These are phyloP conservation scores for Yueomyces sp. DNA, from an alignment of 805 yeast genomes.

Conservation along the genomic window DNA sequence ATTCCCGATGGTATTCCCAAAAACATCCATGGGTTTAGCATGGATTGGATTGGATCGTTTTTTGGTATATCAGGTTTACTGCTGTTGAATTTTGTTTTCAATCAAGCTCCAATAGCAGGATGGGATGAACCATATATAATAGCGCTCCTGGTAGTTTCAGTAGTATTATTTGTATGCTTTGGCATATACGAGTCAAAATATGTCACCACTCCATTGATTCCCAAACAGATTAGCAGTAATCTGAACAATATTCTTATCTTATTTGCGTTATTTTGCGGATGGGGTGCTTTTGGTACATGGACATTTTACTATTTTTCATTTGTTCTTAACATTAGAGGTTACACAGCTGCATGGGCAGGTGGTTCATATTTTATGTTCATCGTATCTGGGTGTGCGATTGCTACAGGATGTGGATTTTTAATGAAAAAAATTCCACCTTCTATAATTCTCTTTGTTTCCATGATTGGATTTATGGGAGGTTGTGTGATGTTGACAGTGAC, in stretches of 20 bases:
- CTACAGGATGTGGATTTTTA: constrained; percentile 35
- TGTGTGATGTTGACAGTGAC: constrained; percentile 37
- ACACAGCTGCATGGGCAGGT: constrained; percentile 34
- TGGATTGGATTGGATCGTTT: constrained; percentile 42
- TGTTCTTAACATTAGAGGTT: constrained; percentile 35
- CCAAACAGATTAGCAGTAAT: constrained; percentile 32
- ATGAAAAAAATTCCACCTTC: constrained; percentile 37
- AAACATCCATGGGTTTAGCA: constrained; percentile 14
- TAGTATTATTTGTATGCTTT: constrained; percentile 31
- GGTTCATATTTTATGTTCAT: constrained; percentile 34
- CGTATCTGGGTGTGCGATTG: constrained; percentile 43
- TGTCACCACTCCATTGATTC: constrained; percentile 40
- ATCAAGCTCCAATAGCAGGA: constrained; percentile 62
- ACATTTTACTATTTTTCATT: constrained; percentile 48
- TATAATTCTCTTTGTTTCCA: constrained; percentile 35
- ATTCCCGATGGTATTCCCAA: constrained; percentile 20
- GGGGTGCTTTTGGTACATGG: constrained; percentile 73
- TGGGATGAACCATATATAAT: constrained; percentile 51
- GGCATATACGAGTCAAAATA: constrained; percentile 34
- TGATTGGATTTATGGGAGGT: constrained; percentile 43
- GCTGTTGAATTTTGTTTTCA: constrained; percentile 56
- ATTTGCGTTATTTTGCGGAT: constrained; percentile 42
- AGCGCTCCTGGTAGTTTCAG: constrained; percentile 40
- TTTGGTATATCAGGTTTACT: constrained; percentile 49
- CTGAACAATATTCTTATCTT: constrained; percentile 35